Conservation (phyloP, 2,329 filamentous ascomycete species). For the Aureobasidium sp. region DNA sequence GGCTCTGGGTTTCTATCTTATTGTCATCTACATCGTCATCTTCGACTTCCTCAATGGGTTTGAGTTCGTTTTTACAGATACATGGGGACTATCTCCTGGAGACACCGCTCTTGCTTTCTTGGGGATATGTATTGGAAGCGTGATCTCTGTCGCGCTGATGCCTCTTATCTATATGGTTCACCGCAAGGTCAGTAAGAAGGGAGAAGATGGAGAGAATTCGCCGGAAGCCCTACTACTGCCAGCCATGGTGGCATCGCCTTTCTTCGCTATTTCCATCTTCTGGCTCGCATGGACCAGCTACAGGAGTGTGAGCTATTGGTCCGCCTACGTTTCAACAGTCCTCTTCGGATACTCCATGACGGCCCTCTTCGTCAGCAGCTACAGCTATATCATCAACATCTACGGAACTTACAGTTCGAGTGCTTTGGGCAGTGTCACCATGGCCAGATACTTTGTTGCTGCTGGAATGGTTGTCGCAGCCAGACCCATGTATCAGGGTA, state of each 20-base stretch:
- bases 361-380: slow-evolving; percentile 31
- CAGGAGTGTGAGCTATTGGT: slow-evolving; percentile 34
- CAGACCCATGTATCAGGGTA: slow-evolving; percentile 28
- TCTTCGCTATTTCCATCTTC: slow-evolving; percentile 38
- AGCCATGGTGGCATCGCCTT: slow-evolving; percentile 32
- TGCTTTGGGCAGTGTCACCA: slow-evolving; percentile 27
- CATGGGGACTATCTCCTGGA: slow-evolving; percentile 32
- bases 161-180: slow-evolving; percentile 23
- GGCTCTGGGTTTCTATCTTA: slow-evolving; percentile 40
- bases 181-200: slow-evolving; percentile 10
- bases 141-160: slow-evolving; percentile 26
- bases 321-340: slow-evolving; percentile 31
- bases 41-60: slow-evolving; percentile 46
- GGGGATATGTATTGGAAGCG: slow-evolving; percentile 34
- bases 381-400: slow-evolving; percentile 27
- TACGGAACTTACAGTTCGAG: slow-evolving; percentile 33
- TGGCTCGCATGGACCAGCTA: slow-evolving; percentile 42
- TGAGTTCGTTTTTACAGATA: slow-evolving; percentile 36
- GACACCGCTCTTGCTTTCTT: slow-evolving; percentile 35
- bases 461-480: slow-evolving; percentile 31
- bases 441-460: slow-evolving; percentile 22
- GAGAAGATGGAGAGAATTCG: background rate
- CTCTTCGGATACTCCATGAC: slow-evolving; percentile 39
- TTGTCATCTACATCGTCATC: slow-evolving; percentile 42
- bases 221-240: slow-evolving; percentile 32